These are phyloP conservation scores for Vickermania ingenoplastis DNA, from an alignment of 208 protist genomes.

Conservation along the genomic window DNA sequence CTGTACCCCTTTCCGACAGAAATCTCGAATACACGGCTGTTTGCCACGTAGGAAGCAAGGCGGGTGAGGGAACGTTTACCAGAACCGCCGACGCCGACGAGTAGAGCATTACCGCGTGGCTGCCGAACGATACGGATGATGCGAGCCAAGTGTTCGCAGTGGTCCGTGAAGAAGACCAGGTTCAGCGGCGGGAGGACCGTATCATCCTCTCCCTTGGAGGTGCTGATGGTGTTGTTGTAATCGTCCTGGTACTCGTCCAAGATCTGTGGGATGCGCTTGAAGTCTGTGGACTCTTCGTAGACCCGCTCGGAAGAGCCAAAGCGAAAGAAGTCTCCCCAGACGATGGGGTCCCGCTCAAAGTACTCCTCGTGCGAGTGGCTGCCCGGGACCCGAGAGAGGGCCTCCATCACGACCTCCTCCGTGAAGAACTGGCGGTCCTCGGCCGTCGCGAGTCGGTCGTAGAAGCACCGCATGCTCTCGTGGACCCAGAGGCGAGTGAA, in stretches of 20 bases:
- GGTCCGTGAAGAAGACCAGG: constrained; percentile 91
- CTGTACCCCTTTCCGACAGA: constrained; percentile 90
- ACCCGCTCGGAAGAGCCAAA: constrained; percentile 76
- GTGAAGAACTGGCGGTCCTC: constrained; percentile 90
- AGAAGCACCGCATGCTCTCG: constrained; percentile 94
- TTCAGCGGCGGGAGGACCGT: constrained; percentile 47
- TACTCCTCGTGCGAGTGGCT: constrained; percentile 40
- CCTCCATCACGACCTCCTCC: constrained; percentile 84
- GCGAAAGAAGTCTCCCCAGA: constrained; percentile 93
- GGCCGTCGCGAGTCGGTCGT: constrained; percentile 94
- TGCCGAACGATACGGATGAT: constrained; percentile 95
- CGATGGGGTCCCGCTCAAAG: constrained; percentile 59
- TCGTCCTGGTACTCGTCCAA: constrained; percentile 91
- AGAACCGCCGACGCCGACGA: constrained; percentile 95
- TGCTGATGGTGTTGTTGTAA: constrained; percentile 72
- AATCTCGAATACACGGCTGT: constrained; percentile 88
- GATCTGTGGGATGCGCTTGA: constrained; percentile 51
- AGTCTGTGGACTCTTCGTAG: constrained; percentile 85
- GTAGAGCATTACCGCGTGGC: constrained; percentile 94
- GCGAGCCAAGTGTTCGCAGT: constrained; percentile 93
- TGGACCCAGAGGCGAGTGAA: constrained; percentile 92
- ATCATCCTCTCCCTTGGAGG: constrained; percentile 12
- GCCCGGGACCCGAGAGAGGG: constrained; percentile 55
- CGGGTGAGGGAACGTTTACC: constrained; percentile 95
- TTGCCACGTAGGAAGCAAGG: constrained; percentile 86